Percentiles rank a stretch among this genome's conserved stretches.
These are phyloP conservation scores for Talaromyces sp. DNA, from an alignment of 2,329 filamentous ascomycete genomes.

Conservation along the genomic window DNA sequence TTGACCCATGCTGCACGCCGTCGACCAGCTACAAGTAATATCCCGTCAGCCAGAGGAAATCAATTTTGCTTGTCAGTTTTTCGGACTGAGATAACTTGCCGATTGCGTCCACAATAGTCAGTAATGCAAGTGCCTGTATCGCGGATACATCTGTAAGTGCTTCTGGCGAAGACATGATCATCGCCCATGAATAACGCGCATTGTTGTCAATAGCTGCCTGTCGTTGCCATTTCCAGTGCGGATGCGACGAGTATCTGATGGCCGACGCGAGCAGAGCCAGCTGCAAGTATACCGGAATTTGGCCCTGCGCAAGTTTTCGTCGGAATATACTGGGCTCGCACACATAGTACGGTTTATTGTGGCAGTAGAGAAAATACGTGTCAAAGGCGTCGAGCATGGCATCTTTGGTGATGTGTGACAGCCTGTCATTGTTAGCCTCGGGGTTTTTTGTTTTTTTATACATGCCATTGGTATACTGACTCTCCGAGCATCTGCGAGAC, in stretches of 20 bases:
- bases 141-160: constrained; percentile 16
- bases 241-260: constrained; percentile 27
- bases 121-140: constrained; percentile 14
- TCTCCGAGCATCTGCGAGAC: not conserved
- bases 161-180: constrained; percentile 16
- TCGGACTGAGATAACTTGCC: constrained; percentile 10
- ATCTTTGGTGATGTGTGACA: not conserved
- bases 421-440: not conserved
- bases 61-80: not conserved
- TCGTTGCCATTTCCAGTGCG: constrained; percentile 12
- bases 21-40: constrained; percentile 21
- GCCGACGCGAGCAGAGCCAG: constrained; percentile 29
- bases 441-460: not conserved
- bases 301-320: constrained; percentile 13
- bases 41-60: not conserved
- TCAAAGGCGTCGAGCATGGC: constrained; percentile 16
- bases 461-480: not conserved
- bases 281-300: constrained; percentile 20
- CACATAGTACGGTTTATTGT: constrained; percentile 19
- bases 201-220: constrained; percentile 16
- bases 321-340: constrained; percentile 15
- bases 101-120: constrained; percentile 7
- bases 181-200: constrained; percentile 17
- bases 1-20: constrained; percentile 33
- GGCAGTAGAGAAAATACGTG: constrained; percentile 19